Evolutionary conservation across 495 filamentous ascomycete species (phyloP).

Genomic region (Daldinia caldariorum): DNA sequence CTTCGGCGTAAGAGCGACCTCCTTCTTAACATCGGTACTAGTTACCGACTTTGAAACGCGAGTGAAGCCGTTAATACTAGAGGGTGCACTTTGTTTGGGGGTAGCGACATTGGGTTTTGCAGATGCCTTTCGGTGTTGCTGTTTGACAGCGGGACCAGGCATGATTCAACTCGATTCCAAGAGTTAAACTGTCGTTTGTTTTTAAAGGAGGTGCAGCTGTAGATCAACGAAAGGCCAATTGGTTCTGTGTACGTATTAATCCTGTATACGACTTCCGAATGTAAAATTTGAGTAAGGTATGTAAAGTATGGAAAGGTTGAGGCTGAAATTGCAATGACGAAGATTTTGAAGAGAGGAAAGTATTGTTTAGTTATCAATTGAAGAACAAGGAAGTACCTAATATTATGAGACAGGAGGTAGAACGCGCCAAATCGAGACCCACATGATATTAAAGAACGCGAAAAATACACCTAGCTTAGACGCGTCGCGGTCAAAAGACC

Average conservation of each 20-base stretch:
- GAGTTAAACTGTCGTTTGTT: neutral
- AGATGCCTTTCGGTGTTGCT: constrained; percentile 42
- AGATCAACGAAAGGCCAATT: constrained; percentile 6
- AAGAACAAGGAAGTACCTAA: neutral
- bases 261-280: constrained; percentile 11
- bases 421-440: constrained; percentile 28
- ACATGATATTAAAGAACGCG: constrained; percentile 36
- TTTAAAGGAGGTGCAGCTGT: constrained; percentile 8
- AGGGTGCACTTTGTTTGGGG: constrained; percentile 32
- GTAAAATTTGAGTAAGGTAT: constrained; percentile 16
- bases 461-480: constrained; percentile 20
- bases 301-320: constrained; percentile 22
- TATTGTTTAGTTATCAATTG: neutral
- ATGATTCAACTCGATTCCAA: constrained; percentile 9
- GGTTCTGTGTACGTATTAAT: constrained; percentile 13
- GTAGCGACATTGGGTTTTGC: constrained; percentile 30
- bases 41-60: constrained; percentile 53
- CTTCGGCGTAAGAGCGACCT: constrained; percentile 36
- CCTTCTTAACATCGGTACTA: constrained; percentile 47
- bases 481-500: constrained; percentile 21
- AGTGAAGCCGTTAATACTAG: constrained; percentile 51
- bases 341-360: constrained; percentile 16
- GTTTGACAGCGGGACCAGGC: constrained; percentile 37
- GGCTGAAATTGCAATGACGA: constrained; percentile 22
- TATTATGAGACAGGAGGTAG: constrained; percentile 12